These are phyloP conservation scores for Globisporangium takayamanum DNA, from an alignment of 352 stramenopile species.

Conservation along the genomic window DNA sequence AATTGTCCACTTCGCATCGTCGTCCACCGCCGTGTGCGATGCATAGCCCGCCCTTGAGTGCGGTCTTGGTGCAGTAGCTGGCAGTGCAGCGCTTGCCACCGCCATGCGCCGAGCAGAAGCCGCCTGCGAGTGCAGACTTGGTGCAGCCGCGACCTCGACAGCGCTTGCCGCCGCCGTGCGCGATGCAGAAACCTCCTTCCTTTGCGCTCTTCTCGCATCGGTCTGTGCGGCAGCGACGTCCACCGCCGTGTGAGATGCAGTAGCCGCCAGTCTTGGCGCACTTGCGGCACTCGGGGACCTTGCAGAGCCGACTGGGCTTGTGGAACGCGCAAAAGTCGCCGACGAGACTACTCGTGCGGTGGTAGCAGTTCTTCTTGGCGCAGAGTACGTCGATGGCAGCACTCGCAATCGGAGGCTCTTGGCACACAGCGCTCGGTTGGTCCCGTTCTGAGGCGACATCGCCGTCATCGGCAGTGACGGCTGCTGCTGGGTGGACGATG, in stretches of 20 bases:
- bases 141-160: slow-evolving; percentile 51
- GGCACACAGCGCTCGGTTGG: neutral
- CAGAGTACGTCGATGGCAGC: slow-evolving; percentile 22
- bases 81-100: slow-evolving; percentile 54
- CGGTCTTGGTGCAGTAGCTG: slow-evolving; percentile 49
- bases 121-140: slow-evolving; percentile 60
- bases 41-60: slow-evolving; percentile 54
- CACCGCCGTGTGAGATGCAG: slow-evolving; percentile 67
- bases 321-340: slow-evolving; percentile 57
- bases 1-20: slow-evolving; percentile 40
- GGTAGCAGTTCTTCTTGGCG: slow-evolving; percentile 65
- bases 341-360: slow-evolving; percentile 33
- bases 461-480: neutral
- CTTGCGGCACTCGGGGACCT: slow-evolving; percentile 54
- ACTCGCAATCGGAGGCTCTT: neutral
- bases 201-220: slow-evolving; percentile 70
- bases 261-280: slow-evolving; percentile 72
- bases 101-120: slow-evolving; percentile 62
- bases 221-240: slow-evolving; percentile 36
- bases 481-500: slow-evolving; percentile 32
- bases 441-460: neutral
- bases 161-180: slow-evolving; percentile 74
- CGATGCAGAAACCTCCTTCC: slow-evolving; percentile 70
- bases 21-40: slow-evolving; percentile 59
- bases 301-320: slow-evolving; percentile 64